Conservation (phyloP, 306 rosid genomes). For the Carpinus fangiana region DNA sequence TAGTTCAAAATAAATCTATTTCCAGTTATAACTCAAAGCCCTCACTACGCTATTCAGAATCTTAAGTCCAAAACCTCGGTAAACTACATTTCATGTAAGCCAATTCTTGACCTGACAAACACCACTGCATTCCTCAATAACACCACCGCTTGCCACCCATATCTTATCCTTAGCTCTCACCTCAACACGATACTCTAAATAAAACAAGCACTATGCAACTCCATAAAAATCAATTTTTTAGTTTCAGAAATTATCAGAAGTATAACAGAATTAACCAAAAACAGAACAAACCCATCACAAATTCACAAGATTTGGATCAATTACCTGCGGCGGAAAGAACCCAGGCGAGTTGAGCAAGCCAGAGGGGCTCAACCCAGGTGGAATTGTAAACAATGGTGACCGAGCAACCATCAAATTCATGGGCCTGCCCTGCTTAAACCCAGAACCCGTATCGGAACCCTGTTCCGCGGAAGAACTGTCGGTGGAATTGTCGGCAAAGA, state of each 20-base stretch:
- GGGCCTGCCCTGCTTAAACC: constrained; percentile 84
- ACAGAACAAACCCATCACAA: not conserved
- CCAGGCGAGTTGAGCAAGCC: constrained; percentile 94
- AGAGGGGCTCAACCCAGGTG: constrained; percentile 87
- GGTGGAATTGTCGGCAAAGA: constrained; percentile 25
- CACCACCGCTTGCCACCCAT: not conserved
- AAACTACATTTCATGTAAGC: too few species aligned
- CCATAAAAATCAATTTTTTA: not conserved
- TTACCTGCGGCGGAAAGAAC: constrained; percentile 87
- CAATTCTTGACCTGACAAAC: not conserved
- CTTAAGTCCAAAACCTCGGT: not conserved
- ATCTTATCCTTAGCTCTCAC: not conserved
- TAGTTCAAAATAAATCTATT: not conserved
- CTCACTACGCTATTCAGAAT: not conserved
- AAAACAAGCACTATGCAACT: not conserved
- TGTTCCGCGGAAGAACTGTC: constrained; percentile 41
- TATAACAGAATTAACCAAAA: not conserved
- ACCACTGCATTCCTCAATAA: not conserved
- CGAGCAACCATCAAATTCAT: constrained; percentile 76
- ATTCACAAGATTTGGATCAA: not conserved
- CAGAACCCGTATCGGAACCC: constrained; percentile 34
- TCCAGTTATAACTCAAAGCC: not conserved
- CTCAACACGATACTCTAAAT: not conserved
- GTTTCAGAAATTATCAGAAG: not conserved
- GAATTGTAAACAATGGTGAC: constrained; percentile 72